Conservation (phyloP, 164 flowering plant genomes). For the Magnolia officinalis region DNA sequence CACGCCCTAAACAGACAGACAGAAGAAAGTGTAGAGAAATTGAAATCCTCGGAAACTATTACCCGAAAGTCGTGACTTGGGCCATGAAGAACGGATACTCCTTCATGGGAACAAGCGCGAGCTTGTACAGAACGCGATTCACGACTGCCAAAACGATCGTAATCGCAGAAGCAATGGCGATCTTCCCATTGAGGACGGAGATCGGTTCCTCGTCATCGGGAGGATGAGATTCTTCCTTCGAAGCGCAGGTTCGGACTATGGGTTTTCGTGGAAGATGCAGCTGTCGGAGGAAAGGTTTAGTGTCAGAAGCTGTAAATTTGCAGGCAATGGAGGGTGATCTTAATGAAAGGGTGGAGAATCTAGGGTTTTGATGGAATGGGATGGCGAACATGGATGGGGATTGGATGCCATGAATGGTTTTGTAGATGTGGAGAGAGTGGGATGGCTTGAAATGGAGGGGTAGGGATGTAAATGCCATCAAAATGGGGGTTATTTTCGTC, state of each 20-base stretch:
- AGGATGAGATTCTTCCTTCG: constrained; percentile 11
- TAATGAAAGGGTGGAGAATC: background rate
- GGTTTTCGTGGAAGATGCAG: constrained; percentile 3
- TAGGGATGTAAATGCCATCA: constrained; percentile 5
- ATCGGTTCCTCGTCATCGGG: constrained; percentile 7
- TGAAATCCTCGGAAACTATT: constrained; percentile 1
- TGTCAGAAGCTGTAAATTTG: background rate
- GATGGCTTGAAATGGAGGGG: constrained; percentile 2
- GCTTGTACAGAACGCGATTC: constrained; percentile 84
- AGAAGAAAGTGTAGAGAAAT: background rate
- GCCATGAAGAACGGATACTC: constrained; percentile 84
- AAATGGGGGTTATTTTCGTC: background rate
- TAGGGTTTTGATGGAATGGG: constrained; percentile 10
- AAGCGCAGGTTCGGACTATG: constrained; percentile 24
- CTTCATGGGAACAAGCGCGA: constrained; percentile 95
- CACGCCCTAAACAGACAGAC: background rate
- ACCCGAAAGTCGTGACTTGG: constrained; percentile 83
- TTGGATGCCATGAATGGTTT: background rate
- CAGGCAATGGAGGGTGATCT: background rate
- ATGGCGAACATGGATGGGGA: constrained; percentile 4
- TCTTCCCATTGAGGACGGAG: background rate
- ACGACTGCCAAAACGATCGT: constrained; percentile 56
- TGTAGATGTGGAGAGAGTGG: background rate
- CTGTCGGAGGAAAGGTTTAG: background rate
- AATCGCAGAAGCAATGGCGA: constrained; percentile 41